Evolutionary conservation across 1,284 basidiomycete genomes (phyloP), one percentile per base, ranked within the genome.

Genomic region (Flammula alnicola): DNA sequence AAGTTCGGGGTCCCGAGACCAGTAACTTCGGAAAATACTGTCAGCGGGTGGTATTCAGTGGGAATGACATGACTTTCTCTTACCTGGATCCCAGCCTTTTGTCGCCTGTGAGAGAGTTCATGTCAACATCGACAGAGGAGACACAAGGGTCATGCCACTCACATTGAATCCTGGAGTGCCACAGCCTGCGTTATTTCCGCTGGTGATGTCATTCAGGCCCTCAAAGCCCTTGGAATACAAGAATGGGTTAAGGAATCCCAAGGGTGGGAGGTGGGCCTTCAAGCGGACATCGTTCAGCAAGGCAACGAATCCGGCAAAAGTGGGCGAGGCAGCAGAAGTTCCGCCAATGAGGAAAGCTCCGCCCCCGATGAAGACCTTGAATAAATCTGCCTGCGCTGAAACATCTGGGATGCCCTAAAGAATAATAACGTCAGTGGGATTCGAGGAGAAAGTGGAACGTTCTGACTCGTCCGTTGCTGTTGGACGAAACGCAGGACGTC

Each of bases 211-310:
- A 54, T 78, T 81, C 54, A 84, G 75, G 1, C 71, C 79, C n/a
- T 45, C 10, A 37, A 58, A 55, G 10, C 69, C 73, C 30, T 64
- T 72, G 7, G 70, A 67, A 56, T 84, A 85, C 19, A 84, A 50
- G 31, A 81, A 66, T 3, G 83, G 83, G 59, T 86, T 85, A 55
- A 84, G 67, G 70, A 84, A 86, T 3, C 83, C 83, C 19, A 84
- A 69, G 3, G 82, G 63, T 16, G 70, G 62, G 35, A 75, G 72
- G 2, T 76, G 73, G 11, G 72, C 62, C n/a, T 71, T 65, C 22
- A 83, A 63, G 29, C 80, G 71, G 25, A 73, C 80, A 56, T 88
- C 84, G 62, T 88, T 88, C 45, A 88, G 66, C 33, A 86, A 69
- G 2, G 81, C 73, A 2, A 88, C 69, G 46, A 88, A 68, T 4